These are phyloP conservation scores for Exophiala dermatitidis DNA, from an alignment of 2,329 filamentous ascomycete species.

Conservation along the genomic window DNA sequence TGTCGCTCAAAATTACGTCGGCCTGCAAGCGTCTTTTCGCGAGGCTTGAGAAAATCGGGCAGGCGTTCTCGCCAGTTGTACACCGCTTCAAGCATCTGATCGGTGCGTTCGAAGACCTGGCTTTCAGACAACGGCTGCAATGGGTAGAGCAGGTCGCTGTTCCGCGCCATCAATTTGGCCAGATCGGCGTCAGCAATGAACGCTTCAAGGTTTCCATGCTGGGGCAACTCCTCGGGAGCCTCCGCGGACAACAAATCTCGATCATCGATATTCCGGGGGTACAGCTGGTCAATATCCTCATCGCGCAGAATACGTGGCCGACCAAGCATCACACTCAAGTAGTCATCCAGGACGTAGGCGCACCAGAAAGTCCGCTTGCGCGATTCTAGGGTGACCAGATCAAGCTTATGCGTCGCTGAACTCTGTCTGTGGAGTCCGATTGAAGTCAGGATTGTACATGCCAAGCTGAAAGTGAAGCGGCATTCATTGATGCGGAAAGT, in stretches of 20 bases:
- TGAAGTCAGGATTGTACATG: constrained; percentile 36
- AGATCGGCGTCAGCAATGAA: constrained; percentile 26
- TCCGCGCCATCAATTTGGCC: constrained; percentile 27
- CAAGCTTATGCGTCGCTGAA: constrained; percentile 29
- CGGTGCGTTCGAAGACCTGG: constrained; percentile 24
- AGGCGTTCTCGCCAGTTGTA: constrained; percentile 25
- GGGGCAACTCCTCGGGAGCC: constrained; percentile 29
- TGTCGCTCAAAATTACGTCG: constrained; percentile 28
- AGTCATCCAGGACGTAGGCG: constrained; percentile 56
- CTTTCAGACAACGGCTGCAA: constrained; percentile 22
- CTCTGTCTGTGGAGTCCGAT: constrained; percentile 36
- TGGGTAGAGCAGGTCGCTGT: constrained; percentile 28
- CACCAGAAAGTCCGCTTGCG: constrained; percentile 57
- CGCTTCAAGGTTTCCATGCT: constrained; percentile 28
- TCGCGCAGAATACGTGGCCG: constrained; percentile 55
- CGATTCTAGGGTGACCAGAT: constrained; percentile 43
- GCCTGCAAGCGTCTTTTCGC: constrained; percentile 26
- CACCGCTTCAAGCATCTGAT: constrained; percentile 22
- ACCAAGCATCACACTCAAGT: constrained; percentile 57
- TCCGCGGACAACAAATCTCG: constrained; percentile 47
- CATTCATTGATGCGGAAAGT: constrained; percentile 51
- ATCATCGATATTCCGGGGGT: constrained; percentile 52
- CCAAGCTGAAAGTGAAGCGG: constrained; percentile 49
- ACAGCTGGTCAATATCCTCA: constrained; percentile 56
- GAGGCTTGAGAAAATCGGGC: constrained; percentile 27